Base-by-base conservation (phyloP, 768 basidiomycete species). In the Trametes cinnabarina region DNA sequence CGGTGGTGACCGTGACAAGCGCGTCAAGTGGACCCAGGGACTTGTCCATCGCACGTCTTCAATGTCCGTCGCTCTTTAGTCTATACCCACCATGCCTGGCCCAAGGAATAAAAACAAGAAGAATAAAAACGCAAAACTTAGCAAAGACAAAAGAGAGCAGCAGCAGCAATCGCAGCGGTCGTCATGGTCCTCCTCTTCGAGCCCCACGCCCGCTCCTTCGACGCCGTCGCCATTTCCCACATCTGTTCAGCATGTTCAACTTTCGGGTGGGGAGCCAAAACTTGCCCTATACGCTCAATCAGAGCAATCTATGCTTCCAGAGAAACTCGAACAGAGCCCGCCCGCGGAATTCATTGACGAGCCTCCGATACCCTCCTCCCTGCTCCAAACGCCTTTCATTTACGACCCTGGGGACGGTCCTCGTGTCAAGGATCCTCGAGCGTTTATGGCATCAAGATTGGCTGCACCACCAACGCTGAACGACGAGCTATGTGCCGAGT, bases 391-490 rank as follows among this genome's bases (percentile, higher is more conserved):
- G 34, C 88, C 89, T 12, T 86, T 84, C 64, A 88, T 92, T 19
- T 73, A 87, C 58, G 87, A 92, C 68, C 88, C 88, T 0, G 90
- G 90, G 30, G 88, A 85, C 59, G 90, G 91, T 0, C 87, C 88
- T 9, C 86, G 88, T 41, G 88, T 93, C 10, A 78, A 83, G 11
- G 79, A 89, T 66, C 72, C 80, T n/a, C 74, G 72, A n/a, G 77
- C 79, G 12, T 93, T 93, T 69, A 70, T 93, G 37, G 61, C 73
- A 4, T 82, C 82, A n/a, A 84, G 77, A 61, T 89, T 90, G 68
- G 83, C 88, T 7, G 80, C 86, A 40, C 82, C 83, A 11, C 82
- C 85, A 0, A 80, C 86, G 1, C 63, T 81, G 44, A 79, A 85
- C 41, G 83, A 89, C 61, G 82, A 82, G 0, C 65, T 90, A 41